Evolutionary conservation across 441 rosid genomes (phyloP), one percentile per base, ranked within the genome.

Genomic region (Gossypium davidsonii): DNA sequence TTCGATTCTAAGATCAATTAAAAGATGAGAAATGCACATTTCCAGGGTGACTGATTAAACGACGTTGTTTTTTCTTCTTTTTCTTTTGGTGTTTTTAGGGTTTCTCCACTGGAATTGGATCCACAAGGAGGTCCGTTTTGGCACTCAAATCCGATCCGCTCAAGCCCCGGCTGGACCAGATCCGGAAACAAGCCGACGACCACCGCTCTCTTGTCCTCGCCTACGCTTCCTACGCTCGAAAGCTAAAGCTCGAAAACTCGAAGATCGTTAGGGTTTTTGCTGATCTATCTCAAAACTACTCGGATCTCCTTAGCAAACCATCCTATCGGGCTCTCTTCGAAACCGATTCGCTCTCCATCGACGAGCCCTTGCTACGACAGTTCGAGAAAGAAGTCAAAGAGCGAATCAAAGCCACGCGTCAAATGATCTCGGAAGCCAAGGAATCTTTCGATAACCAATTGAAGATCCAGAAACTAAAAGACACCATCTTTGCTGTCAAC

Each of bases 311-410:
- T 39, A 85, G 81, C 74, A 93, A 95, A 37, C 95, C 98, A 0
- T 51, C 82, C 0, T 91, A 91, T 71, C 76, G 74, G 34, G 80
- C 85, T 78, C 89, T 93, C 3, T 82, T 81, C 3, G 88, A 86
- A 18, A 84, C 91, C 0, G 95, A 90, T 69, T 87, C 92, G 0
- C 61, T 78, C 44, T 73, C 89, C 14, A 83, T 95, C 1, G 97
- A 95, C 17, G 98, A 93, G 57, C 48, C 87, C 0, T 80, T 76
- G 67, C 83, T 92, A 21, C 80, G 97, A 0, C 90, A 83, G 48
- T 87, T 93, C 10, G 99, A 96, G 88, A 93, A 96, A 88, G 99
- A 96, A 78, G 94, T 90, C 11, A 96, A 91, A 55, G 97, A 93
- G 79, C 75, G 97, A 75, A 93, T 96, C 73, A 96, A 90, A 70